Percentiles rank a stretch among this genome's conserved stretches.
Conservation (phyloP, 1,284 basidiomycete genomes). For the Termitomyces sp. region DNA sequence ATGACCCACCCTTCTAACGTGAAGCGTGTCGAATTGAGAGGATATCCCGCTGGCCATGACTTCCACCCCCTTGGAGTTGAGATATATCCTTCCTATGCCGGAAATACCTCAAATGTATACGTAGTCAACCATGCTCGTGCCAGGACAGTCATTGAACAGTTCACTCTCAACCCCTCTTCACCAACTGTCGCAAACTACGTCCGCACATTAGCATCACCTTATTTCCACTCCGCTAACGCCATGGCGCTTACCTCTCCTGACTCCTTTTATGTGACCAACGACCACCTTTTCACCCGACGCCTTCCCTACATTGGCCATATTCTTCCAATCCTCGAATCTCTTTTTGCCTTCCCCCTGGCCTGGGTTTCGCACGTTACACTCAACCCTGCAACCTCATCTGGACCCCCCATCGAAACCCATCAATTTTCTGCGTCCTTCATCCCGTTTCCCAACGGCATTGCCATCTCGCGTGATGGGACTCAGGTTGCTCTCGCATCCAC, state of each 20-base stretch:
- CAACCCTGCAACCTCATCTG: constrained; percentile 20
- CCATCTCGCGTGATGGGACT: constrained; percentile 45
- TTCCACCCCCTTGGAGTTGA: constrained; percentile 60
- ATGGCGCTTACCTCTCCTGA: constrained; percentile 56
- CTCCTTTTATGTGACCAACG: constrained; percentile 66
- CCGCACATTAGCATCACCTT: constrained; percentile 51
- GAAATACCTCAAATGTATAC: constrained; percentile 50
- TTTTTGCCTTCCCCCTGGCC: constrained; percentile 51
- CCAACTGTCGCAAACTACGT: constrained; percentile 43
- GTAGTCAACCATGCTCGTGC: constrained; percentile 60
- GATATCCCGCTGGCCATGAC: constrained; percentile 43
- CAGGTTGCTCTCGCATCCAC: constrained; percentile 56
- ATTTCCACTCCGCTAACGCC: constrained; percentile 60
- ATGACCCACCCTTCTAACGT: constrained; percentile 16
- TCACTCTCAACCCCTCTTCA: constrained; percentile 42
- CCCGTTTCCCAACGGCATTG: constrained; percentile 65
- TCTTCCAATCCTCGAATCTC: constrained; percentile 50
- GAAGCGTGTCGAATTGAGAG: constrained; percentile 27
- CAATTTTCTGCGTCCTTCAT: constrained; percentile 41
- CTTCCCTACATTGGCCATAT: constrained; percentile 47
- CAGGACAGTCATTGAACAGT: constrained; percentile 60
- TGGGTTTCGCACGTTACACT: constrained; percentile 56
- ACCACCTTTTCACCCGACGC: constrained; percentile 63
- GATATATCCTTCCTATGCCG: constrained; percentile 40
- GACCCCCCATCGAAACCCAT: constrained; percentile 30